phyloP scores from a whole-genome alignment of 2,329 filamentous ascomycete species.

The Chrysosphaeria jannelii region DNA sequence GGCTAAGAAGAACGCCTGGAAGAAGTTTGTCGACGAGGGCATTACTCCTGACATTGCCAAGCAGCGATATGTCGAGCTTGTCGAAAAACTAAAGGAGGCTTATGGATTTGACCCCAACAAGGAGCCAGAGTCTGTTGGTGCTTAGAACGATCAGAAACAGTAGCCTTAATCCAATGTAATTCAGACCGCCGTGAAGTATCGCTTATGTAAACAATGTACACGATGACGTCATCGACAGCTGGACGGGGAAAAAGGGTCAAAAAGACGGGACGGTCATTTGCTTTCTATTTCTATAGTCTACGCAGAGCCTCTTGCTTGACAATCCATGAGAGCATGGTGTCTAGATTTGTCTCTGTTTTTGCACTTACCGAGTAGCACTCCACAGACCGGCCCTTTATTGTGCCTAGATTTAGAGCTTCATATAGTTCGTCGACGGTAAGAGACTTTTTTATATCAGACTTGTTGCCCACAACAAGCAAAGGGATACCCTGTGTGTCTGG shows the following conservation, averaged over 20 bases:
- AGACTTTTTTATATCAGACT: conserved; percentile 79
- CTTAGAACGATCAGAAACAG: too few relatives aligned
- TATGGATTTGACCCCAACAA: conserved; percentile 37
- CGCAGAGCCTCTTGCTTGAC: too few relatives aligned
- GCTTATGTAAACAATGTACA: too few relatives aligned
- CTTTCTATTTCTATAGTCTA: conserved; percentile 36
- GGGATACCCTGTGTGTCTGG: conserved; percentile 68
- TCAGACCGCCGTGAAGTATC: too few relatives aligned
- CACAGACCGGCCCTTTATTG: conserved; percentile 72
- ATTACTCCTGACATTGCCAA: conserved; percentile 36
- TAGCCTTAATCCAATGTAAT: neutral
- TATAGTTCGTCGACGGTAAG: conserved; percentile 86
- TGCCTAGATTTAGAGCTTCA: conserved; percentile 68
- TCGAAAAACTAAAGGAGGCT: conserved; percentile 39
- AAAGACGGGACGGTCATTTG: too few relatives aligned
- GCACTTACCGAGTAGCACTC: conserved; percentile 97
- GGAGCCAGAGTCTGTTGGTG: conserved; percentile 25
- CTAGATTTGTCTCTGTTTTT: conserved; percentile 94
- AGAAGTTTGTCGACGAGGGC: conserved; percentile 33
- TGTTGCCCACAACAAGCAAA: conserved; percentile 82
- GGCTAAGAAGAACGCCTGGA: conserved; percentile 53
- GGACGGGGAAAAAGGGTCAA: too few relatives aligned
- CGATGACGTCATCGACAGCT: too few relatives aligned
- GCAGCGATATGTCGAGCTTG: conserved; percentile 41
- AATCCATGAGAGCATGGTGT: conserved; percentile 87